Evolutionary conservation across 2,329 filamentous ascomycete genomes (phyloP).

Genomic region (Mycosphaerelloides madeirae): DNA sequence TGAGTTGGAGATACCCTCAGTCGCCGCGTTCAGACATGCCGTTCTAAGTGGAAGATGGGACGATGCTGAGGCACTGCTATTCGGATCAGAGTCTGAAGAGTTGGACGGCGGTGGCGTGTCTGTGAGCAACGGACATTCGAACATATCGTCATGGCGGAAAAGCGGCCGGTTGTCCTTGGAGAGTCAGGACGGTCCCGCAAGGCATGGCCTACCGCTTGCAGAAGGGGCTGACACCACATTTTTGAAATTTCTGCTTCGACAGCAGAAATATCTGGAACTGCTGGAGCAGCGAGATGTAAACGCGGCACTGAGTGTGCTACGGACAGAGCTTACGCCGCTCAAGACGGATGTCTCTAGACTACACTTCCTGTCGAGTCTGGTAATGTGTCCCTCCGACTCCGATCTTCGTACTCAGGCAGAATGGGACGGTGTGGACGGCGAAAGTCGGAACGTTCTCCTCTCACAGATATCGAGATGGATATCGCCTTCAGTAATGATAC

Average conservation of each 20-base stretch:
- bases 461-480: conserved; percentile 84
- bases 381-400: conserved; percentile 79
- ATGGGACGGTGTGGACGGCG: conserved; percentile 77
- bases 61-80: conserved; percentile 76
- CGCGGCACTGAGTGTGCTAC: conserved; percentile 73
- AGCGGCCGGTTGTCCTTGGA: conserved; percentile 21
- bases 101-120: conserved; percentile 42
- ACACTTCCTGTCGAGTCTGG: conserved; percentile 73
- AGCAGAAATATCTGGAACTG: conserved; percentile 92
- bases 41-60: conserved; percentile 77
- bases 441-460: conserved; percentile 69
- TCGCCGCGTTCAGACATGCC: conserved; percentile 77
- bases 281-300: conserved; percentile 71
- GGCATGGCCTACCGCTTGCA: conserved; percentile 63
- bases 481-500: conserved; percentile 94
- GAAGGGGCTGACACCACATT: conserved; percentile 69
- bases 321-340: conserved; percentile 80
- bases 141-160: conserved; percentile 19
- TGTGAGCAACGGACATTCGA: conserved; percentile 27
- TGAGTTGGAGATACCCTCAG: conserved; percentile 77
- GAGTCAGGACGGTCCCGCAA: conserved; percentile 24
- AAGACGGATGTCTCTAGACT: conserved; percentile 72
- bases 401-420: conserved; percentile 71
- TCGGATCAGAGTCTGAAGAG: conserved; percentile 45
- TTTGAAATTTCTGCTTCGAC: conserved; percentile 82